Evolutionary conservation across 305 asterid genomes (phyloP).

Genomic region (Fraxinus xanthoxyloides): DNA sequence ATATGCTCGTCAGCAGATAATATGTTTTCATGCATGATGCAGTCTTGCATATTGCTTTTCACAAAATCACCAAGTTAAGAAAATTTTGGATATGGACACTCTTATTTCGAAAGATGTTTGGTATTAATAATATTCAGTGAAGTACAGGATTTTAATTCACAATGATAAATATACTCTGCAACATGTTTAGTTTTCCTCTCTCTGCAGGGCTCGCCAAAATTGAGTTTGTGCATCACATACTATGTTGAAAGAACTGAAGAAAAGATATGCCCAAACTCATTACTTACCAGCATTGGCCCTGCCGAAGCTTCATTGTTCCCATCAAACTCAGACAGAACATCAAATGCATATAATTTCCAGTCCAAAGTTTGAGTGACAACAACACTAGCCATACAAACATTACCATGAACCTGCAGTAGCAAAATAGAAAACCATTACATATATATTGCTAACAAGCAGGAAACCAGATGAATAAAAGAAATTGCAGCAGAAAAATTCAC

Average conservation of each 20-base stretch:
- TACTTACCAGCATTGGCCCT: constrained; percentile 91
- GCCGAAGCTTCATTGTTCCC: constrained; percentile 78
- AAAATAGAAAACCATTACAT: constrained; percentile 17
- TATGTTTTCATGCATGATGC: neutral
- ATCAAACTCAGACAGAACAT: constrained; percentile 94
- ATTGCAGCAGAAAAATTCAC: constrained; percentile 11
- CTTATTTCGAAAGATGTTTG: neutral
- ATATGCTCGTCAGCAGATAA: constrained; percentile 10
- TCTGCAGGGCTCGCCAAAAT: constrained; percentile 21
- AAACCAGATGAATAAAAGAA: constrained; percentile 10
- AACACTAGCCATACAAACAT: constrained; percentile 94
- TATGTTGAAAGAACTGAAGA: constrained; percentile 11
- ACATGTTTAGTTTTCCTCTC: neutral
- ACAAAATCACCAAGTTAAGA: neutral
- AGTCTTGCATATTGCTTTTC: neutral
- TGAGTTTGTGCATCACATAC: constrained; percentile 4
- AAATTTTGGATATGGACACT: constrained; percentile 11
- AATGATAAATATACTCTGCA: constrained; percentile 2
- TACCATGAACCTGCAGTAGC: constrained; percentile 89
- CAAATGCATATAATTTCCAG: constrained; percentile 98
- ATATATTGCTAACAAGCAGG: constrained; percentile 12
- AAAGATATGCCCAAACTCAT: constrained; percentile 22
- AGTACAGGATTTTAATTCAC: neutral
- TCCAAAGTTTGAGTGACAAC: constrained; percentile 95
- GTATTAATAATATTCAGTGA: neutral